These are phyloP conservation scores for Diaporthe sp. DNA, from an alignment of 2,329 filamentous ascomycete genomes.

Conservation along the genomic window DNA sequence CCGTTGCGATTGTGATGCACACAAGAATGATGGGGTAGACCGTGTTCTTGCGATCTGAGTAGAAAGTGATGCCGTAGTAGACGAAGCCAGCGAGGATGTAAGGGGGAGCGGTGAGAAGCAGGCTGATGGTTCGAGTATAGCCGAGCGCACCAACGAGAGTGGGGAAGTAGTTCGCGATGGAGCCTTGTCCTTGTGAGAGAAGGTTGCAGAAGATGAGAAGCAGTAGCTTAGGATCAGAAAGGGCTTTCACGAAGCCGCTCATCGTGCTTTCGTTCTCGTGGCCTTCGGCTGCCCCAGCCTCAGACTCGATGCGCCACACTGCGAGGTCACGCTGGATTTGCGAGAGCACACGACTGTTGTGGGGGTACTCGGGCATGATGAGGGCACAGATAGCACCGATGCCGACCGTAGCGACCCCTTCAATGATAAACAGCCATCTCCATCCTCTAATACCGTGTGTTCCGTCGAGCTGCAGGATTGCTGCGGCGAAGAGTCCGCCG, in stretches of 20 bases:
- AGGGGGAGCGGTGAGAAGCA: slow-evolving; percentile 58
- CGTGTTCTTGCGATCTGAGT: slow-evolving; percentile 50
- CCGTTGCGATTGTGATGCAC: slow-evolving; percentile 46
- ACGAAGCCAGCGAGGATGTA: slow-evolving; percentile 53
- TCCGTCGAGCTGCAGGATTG: slow-evolving; percentile 57
- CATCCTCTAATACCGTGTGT: slow-evolving; percentile 59
- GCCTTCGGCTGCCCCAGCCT: slow-evolving; percentile 51
- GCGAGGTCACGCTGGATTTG: slow-evolving; percentile 44
- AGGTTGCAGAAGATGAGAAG: slow-evolving; percentile 51
- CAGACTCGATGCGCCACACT: slow-evolving; percentile 47
- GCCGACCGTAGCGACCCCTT: slow-evolving; percentile 55
- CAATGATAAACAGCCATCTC: slow-evolving; percentile 63
- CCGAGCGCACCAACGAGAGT: slow-evolving; percentile 47
- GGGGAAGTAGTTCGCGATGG: slow-evolving; percentile 44
- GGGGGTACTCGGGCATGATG: slow-evolving; percentile 52
- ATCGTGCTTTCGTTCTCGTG: slow-evolving; percentile 45
- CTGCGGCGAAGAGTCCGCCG: slow-evolving; percentile 60
- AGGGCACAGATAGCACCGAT: slow-evolving; percentile 45
- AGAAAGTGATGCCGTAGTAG: slow-evolving; percentile 48
- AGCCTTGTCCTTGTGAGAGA: slow-evolving; percentile 50
- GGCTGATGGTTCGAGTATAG: slow-evolving; percentile 49
- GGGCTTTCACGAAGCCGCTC: slow-evolving; percentile 42
- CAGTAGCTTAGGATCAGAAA: slow-evolving; percentile 49
- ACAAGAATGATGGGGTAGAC: slow-evolving; percentile 48
- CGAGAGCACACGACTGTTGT: slow-evolving; percentile 49